phyloP scores from a whole-genome alignment of 1,139 yeast genomes.

The Geotrichum cucujoidarum region DNA sequence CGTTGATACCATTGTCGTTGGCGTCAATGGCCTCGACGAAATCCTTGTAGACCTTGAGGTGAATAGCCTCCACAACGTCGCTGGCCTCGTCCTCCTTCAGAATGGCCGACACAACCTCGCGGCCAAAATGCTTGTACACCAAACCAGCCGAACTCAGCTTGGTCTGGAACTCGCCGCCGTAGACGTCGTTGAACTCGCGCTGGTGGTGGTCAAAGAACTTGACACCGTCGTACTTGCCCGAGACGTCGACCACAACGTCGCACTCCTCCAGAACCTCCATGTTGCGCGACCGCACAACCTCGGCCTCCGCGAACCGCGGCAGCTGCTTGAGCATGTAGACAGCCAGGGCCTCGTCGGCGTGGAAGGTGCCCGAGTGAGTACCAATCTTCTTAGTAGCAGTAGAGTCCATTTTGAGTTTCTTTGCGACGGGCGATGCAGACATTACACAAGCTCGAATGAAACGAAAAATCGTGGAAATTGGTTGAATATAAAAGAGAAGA shows the following conservation, averaged over 20 bases:
- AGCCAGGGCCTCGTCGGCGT: slow-evolving; percentile 97
- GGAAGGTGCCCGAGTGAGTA: slow-evolving; percentile 93
- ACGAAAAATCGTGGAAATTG: slow-evolving; percentile 2
- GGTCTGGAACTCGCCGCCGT: slow-evolving; percentile 54
- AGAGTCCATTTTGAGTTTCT: slow-evolving; percentile 22
- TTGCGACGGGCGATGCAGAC: slow-evolving; percentile 4
- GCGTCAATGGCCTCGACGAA: slow-evolving; percentile 93
- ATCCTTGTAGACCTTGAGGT: slow-evolving; percentile 71
- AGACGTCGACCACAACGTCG: slow-evolving; percentile 83
- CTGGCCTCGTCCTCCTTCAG: slow-evolving; percentile 35
- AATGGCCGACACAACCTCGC: slow-evolving; percentile 55
- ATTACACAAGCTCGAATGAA: slow-evolving; percentile 7
- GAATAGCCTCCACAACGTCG: slow-evolving; percentile 53
- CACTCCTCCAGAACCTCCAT: slow-evolving; percentile 65
- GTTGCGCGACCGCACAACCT: slow-evolving; percentile 75
- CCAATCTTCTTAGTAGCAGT: slow-evolving; percentile 49
- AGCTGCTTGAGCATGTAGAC: slow-evolving; percentile 75
- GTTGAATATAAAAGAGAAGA: neutral
- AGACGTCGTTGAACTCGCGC: slow-evolving; percentile 65
- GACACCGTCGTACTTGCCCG: slow-evolving; percentile 85
- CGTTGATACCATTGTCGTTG: slow-evolving; percentile 86
- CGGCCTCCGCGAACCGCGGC: slow-evolving; percentile 64
- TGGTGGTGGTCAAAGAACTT: slow-evolving; percentile 96
- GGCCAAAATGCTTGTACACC: slow-evolving; percentile 88
- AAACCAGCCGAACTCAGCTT: slow-evolving; percentile 92